A percentile compares a stretch with the other conserved stretches of the same genome.
Evolutionary conservation across 495 filamentous ascomycete species (phyloP).

Genomic region (Neurospora sp.): DNA sequence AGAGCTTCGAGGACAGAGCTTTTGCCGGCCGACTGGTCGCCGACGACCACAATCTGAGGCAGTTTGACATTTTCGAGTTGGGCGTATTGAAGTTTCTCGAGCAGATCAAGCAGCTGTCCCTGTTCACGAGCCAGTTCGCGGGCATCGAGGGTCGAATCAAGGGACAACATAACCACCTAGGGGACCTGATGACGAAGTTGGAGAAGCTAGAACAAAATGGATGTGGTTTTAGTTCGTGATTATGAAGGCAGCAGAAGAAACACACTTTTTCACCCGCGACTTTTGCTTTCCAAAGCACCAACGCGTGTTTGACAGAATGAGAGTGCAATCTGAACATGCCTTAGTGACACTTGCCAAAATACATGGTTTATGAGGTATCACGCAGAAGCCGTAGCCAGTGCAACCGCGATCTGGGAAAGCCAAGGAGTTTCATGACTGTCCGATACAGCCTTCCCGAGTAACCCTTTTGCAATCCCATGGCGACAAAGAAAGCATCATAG

Average conservation of each 20-base stretch:
- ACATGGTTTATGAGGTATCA: background rate
- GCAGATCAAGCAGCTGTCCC: slow-evolving; percentile 26
- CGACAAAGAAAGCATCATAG: background rate
- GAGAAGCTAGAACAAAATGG: background rate
- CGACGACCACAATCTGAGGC: slow-evolving; percentile 66
- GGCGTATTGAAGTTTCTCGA: slow-evolving; percentile 31
- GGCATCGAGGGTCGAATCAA: slow-evolving; percentile 25
- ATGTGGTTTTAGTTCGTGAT: background rate
- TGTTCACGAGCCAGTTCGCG: slow-evolving; percentile 28
- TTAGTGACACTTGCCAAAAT: background rate
- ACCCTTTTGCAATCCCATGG: background rate
- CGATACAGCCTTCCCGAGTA: background rate
- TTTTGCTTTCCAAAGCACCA: background rate
- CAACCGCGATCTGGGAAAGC: background rate
- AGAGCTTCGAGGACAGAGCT: slow-evolving; percentile 68
- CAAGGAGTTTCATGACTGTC: background rate
- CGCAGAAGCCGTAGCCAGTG: background rate
- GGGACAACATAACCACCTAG: slow-evolving; percentile 9
- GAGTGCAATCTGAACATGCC: background rate
- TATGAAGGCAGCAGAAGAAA: background rate
- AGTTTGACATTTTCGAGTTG: slow-evolving; percentile 38
- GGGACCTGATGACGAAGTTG: background rate
- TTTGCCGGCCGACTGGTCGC: slow-evolving; percentile 63
- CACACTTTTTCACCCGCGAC: background rate
- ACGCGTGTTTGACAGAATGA: background rate